Conservation (phyloP, 495 filamentous ascomycete genomes). For the Aspergillus haitiensis region DNA sequence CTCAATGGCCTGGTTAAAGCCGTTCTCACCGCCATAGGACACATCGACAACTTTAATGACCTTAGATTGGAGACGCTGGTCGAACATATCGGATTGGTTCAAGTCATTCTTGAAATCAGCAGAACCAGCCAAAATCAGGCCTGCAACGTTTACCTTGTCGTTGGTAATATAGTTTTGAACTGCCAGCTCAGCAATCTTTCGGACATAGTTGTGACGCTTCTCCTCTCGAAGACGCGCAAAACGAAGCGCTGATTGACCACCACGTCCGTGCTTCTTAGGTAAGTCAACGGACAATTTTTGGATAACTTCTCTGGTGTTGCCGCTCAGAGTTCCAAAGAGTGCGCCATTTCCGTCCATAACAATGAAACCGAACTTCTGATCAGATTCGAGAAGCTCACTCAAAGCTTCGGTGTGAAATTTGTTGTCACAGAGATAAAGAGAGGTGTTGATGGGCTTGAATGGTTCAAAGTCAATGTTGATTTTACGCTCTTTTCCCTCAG, state of each 20-base stretch:
- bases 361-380: constrained; percentile 99
- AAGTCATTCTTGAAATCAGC: constrained; percentile 99
- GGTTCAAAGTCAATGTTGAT: constrained; percentile 99
- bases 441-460: constrained; percentile 99
- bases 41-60: constrained; percentile 99
- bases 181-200: constrained; percentile 95
- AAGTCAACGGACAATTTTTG: constrained; percentile 97
- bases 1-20: constrained; percentile 99
- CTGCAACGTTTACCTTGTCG: constrained; percentile 96
- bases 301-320: constrained; percentile 94
- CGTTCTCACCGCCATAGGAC: constrained; percentile 97
- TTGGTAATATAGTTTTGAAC: constrained; percentile 98
- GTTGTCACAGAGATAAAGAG: constrained; percentile 98
- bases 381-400: constrained; percentile 93
- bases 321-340: constrained; percentile 92
- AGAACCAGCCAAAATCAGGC: constrained; percentile 91
- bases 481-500: constrained; percentile 96
- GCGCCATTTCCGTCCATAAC: constrained; percentile 99
- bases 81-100: constrained; percentile 97
- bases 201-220: constrained; percentile 99
- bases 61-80: constrained; percentile 83
- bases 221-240: constrained; percentile 99
- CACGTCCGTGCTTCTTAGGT: constrained; percentile 99
- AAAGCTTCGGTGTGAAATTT: constrained; percentile 99
- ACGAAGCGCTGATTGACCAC: constrained; percentile 98